These are phyloP conservation scores for Coemansia sp. DNA, from an alignment of 371 early-diverging fungal genomes.

Conservation along the genomic window DNA sequence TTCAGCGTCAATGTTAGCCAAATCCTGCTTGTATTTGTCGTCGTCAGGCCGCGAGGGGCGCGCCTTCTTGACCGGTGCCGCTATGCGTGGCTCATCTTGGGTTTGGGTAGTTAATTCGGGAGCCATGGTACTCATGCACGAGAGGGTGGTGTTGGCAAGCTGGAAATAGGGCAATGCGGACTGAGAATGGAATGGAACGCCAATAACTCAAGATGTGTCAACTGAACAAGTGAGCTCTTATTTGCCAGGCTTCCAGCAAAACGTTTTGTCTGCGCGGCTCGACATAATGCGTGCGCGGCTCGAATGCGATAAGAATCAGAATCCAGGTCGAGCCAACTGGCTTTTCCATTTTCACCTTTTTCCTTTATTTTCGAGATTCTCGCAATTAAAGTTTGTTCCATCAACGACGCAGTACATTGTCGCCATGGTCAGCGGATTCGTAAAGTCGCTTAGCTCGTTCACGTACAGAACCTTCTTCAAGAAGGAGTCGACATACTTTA, in stretches of 20 bases:
- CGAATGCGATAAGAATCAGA: not conserved
- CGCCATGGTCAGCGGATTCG: slow-evolving; percentile 43
- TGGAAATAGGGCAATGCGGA: not conserved
- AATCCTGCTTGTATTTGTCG: slow-evolving; percentile 45
- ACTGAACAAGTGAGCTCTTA: not conserved
- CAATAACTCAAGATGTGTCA: too few relatives aligned
- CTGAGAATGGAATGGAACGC: not conserved
- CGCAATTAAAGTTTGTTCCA: not conserved
- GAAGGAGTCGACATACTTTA: slow-evolving; percentile 52
- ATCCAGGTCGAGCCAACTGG: not conserved
- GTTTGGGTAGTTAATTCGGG: slow-evolving; percentile 25
- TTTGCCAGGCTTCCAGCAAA: not conserved
- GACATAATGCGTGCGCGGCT: not conserved
- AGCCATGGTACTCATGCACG: slow-evolving; percentile 21
- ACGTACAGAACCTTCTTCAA: slow-evolving; percentile 51
- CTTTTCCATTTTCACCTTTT: not conserved
- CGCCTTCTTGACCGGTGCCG: slow-evolving; percentile 12
- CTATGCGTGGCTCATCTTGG: slow-evolving; percentile 10
- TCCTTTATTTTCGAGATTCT: not conserved
- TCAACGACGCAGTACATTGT: not conserved
- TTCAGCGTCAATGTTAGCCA: slow-evolving; percentile 43
- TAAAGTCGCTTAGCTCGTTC: slow-evolving; percentile 39
- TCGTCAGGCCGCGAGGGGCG: slow-evolving; percentile 49
- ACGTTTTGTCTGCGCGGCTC: not conserved
- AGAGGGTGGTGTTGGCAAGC: not conserved